A percentile compares a stretch with the other conserved stretches of the same genome.
phyloP scores from a whole-genome alignment of 768 basidiomycete species.

The Lentinula detonsa region DNA sequence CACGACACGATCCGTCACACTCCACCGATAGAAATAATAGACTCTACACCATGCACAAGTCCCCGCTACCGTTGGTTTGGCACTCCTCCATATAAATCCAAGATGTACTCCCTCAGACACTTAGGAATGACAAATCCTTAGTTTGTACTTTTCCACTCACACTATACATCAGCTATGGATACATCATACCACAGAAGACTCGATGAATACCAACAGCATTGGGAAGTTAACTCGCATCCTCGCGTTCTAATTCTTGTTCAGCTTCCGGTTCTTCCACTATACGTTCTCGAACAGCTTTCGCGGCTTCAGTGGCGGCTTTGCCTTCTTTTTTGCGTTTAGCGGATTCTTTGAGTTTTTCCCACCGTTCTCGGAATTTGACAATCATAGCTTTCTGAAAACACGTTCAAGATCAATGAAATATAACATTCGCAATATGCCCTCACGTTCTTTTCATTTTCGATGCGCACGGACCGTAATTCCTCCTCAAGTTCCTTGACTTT shows the following conservation, averaged over 20 bases:
- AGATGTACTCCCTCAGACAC: neutral
- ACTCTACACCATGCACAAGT: neutral
- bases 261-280: conserved; percentile 69
- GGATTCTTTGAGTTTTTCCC: conserved; percentile 87
- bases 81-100: neutral
- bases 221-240: neutral
- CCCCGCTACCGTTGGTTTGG: neutral
- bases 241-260: conserved; percentile 31
- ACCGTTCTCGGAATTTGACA: conserved; percentile 75
- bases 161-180: neutral
- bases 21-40: no score
- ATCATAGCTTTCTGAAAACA: conserved; percentile 71
- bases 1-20: neutral
- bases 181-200: neutral
- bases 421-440: conserved; percentile 13
- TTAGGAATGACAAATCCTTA: neutral
- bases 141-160: neutral
- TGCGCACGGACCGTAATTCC: conserved; percentile 53
- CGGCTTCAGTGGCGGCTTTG: conserved; percentile 44
- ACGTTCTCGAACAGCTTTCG: conserved; percentile 49
- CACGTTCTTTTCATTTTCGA: conserved; percentile 83
- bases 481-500: conserved; percentile 81
- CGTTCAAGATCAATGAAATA: conserved; percentile 4
- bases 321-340: conserved; percentile 83
- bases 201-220: neutral